Conservation (phyloP, 345 rosid genomes). For the Pistacia integerrima region DNA sequence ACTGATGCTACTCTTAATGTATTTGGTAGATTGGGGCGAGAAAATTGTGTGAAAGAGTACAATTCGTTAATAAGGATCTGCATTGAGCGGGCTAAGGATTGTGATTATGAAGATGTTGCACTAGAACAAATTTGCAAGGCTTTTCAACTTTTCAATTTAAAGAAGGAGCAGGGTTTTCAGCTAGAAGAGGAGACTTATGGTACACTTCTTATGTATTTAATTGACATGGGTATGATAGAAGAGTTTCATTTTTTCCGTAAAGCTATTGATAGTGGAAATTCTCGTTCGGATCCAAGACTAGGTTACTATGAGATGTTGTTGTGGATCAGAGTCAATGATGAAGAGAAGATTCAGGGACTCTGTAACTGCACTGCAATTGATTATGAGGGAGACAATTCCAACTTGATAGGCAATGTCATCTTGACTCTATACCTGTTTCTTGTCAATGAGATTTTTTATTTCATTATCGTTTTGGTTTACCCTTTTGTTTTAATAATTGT, state of each 20-base stretch:
- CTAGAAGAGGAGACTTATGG: constrained; percentile 64
- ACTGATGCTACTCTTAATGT: constrained; percentile 40
- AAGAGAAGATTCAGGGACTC: constrained; percentile 60
- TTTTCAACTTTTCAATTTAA: constrained; percentile 40
- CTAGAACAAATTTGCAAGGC: constrained; percentile 46
- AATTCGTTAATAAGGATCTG: constrained; percentile 51
- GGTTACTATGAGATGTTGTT: constrained; percentile 92
- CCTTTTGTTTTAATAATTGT: too few relatives aligned
- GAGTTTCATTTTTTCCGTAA: constrained; percentile 52
- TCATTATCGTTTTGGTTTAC: background rate
- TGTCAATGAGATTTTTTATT: constrained; percentile 1
- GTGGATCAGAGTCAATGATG: constrained; percentile 46
- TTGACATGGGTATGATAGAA: constrained; percentile 62
- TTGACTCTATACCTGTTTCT: constrained; percentile 1
- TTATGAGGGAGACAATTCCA: constrained; percentile 26
- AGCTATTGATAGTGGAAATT: constrained; percentile 41
- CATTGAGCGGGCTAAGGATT: constrained; percentile 53
- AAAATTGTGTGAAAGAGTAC: constrained; percentile 66
- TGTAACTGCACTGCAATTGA: constrained; percentile 35
- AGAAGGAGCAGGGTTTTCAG: constrained; percentile 75
- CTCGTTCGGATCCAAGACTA: constrained; percentile 41
- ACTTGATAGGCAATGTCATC: constrained; percentile 49
- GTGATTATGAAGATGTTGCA: constrained; percentile 45
- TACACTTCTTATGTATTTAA: constrained; percentile 63
- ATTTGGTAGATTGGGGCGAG: constrained; percentile 58